Conservation (phyloP, 2,329 filamentous ascomycete species). For the Paraphoma sp. region DNA sequence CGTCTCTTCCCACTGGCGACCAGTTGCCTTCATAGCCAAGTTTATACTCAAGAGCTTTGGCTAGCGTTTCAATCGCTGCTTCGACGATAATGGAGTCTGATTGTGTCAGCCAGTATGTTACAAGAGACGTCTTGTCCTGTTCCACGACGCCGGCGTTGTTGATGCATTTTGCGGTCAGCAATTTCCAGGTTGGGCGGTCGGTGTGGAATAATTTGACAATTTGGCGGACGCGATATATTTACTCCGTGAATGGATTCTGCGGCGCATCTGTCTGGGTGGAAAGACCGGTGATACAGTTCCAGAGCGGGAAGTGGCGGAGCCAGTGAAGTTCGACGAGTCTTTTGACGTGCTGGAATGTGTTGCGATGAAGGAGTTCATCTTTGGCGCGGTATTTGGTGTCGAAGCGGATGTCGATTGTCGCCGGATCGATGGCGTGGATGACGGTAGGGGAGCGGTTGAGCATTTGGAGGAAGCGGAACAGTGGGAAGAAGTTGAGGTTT, state of each 20-base stretch:
- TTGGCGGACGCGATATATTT: constrained; percentile 7
- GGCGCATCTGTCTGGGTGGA: not conserved
- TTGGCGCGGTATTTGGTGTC: not conserved
- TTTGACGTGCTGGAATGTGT: not conserved
- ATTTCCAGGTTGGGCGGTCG: not conserved
- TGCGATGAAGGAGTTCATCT: not conserved
- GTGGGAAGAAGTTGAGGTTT: constrained; percentile 3
- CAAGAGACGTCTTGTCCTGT: too few species aligned
- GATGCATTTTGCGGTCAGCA: not conserved
- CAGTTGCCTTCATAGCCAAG: not conserved
- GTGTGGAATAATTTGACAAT: constrained; percentile 3
- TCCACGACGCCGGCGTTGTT: too few species aligned
- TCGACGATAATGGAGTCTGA: constrained; percentile 3
- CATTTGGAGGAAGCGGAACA: constrained; percentile 3
- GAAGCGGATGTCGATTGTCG: not conserved
- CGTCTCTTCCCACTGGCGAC: not conserved
- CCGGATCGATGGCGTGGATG: not conserved
- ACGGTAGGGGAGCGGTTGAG: not conserved
- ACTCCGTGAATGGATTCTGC: constrained; percentile 1
- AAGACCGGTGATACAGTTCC: constrained; percentile 4
- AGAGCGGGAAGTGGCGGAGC: constrained; percentile 5
- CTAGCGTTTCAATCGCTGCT: not conserved
- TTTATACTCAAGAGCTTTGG: not conserved
- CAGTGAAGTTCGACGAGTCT: constrained; percentile 6
- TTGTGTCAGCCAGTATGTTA: not conserved